These are phyloP conservation scores for Zizania palustris DNA, from an alignment of 202 grass and related monocot genomes.

Conservation along the genomic window DNA sequence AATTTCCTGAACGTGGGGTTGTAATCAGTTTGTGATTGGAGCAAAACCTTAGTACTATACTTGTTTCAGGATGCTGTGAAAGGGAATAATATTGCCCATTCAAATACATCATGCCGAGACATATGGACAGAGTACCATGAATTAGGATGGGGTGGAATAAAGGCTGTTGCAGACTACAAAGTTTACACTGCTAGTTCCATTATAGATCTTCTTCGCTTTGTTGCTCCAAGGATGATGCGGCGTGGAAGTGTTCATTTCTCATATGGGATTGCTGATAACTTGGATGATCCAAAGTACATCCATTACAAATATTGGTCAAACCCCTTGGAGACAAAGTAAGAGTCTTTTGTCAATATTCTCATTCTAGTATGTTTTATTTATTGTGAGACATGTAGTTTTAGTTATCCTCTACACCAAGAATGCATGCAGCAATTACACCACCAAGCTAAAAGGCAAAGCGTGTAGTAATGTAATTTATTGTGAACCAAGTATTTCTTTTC, in stretches of 20 bases:
- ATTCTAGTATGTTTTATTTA: background rate
- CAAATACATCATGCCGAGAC: constrained; percentile 80
- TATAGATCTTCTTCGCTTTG: constrained; percentile 84
- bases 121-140: constrained; percentile 98
- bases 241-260: constrained; percentile 93
- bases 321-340: constrained; percentile 97
- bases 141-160: constrained; percentile 87
- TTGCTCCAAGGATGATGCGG: constrained; percentile 99
- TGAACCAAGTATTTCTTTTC: background rate
- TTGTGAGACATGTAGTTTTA: background rate
- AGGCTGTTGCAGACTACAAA: constrained; percentile 91
- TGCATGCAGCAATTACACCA: background rate
- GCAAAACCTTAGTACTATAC: background rate
- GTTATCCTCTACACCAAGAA: background rate
- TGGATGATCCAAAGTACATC: constrained; percentile 79
- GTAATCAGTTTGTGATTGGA: background rate
- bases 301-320: constrained; percentile 99
- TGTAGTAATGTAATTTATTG: background rate
- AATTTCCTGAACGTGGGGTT: background rate
- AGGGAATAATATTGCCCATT: constrained; percentile 70
- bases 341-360: constrained; percentile 11
- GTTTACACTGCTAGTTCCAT: constrained; percentile 73
- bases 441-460: background rate
- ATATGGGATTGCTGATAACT: constrained; percentile 91
- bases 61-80: constrained; percentile 83